Evolutionary conservation across 345 rosid genomes (phyloP).

Genomic region (Abelmoschus esculentus): DNA sequence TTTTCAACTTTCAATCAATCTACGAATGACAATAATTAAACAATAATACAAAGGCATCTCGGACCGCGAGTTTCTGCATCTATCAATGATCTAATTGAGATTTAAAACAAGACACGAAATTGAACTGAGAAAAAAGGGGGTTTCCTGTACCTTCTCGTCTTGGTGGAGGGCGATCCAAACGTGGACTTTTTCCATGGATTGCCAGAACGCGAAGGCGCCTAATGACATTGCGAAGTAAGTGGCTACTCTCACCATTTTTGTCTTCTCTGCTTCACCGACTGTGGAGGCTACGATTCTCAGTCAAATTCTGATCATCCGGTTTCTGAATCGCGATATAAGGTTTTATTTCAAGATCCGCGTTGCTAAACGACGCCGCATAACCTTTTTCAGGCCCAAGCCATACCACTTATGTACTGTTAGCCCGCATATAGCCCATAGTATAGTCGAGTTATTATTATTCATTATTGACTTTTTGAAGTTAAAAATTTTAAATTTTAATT

Average conservation of each 20-base stretch:
- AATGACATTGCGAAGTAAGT: constrained; percentile 66
- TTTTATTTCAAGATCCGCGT: too few species aligned
- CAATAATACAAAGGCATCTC: not conserved
- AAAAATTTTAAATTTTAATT: too few species aligned
- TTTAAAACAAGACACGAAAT: not conserved
- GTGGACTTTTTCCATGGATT: constrained; percentile 80
- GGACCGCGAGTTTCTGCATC: too few species aligned
- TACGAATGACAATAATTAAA: too few species aligned
- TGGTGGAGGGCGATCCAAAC: constrained; percentile 89
- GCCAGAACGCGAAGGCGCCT: constrained; percentile 84
- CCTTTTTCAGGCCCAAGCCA: too few species aligned
- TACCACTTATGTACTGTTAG: too few species aligned
- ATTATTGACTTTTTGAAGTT: too few species aligned
- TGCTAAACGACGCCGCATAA: too few species aligned
- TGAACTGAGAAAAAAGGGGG: not conserved
- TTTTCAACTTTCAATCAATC: constrained; percentile 7
- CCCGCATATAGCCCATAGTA: too few species aligned
- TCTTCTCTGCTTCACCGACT: constrained; percentile 4
- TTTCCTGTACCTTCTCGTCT: constrained; percentile 42
- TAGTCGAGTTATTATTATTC: too few species aligned
- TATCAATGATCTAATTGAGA: not conserved
- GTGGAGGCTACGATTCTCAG: not conserved
- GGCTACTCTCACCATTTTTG: constrained; percentile 60
- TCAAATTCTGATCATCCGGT: too few species aligned
- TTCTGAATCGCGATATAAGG: too few species aligned